Evolutionary conservation across 2,329 filamentous ascomycete species (phyloP).

Genomic region (Samsoniella hepiali): DNA sequence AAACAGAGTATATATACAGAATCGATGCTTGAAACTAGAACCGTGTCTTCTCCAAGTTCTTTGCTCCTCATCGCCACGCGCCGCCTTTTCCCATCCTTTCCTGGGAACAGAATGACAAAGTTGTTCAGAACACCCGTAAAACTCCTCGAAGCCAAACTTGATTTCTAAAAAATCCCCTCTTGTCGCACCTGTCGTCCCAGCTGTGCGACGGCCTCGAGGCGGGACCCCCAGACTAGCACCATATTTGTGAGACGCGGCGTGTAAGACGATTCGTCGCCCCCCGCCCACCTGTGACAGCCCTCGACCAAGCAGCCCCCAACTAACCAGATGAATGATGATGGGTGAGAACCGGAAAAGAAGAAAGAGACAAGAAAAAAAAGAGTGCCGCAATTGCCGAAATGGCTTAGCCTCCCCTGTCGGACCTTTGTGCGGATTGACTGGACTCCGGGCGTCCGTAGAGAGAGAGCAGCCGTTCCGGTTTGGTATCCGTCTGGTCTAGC

Average conservation of each 20-base stretch:
- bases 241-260: conserved; percentile 12
- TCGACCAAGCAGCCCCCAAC: background rate
- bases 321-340: background rate
- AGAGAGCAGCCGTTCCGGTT: background rate
- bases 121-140: no score
- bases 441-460: background rate
- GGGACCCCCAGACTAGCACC: background rate
- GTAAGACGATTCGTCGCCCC: conserved; percentile 7
- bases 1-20: no score
- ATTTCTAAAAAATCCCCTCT: background rate
- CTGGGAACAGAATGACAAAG: no score
- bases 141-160: no score
- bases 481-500: conserved; percentile 16
- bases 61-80: no score
- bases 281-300: background rate
- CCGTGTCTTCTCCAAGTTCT: no score
- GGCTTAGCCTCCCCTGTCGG: background rate
- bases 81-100: no score
- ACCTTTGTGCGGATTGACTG: background rate
- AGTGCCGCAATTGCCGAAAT: no score
- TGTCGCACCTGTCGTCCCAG: conserved; percentile 12
- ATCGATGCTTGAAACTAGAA: no score
- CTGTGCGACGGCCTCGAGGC: background rate
- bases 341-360: no score
- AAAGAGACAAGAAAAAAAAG: no score